Evolutionary conservation across 2,329 filamentous ascomycete species (phyloP).

Genomic region (Alternaria brassicae): DNA sequence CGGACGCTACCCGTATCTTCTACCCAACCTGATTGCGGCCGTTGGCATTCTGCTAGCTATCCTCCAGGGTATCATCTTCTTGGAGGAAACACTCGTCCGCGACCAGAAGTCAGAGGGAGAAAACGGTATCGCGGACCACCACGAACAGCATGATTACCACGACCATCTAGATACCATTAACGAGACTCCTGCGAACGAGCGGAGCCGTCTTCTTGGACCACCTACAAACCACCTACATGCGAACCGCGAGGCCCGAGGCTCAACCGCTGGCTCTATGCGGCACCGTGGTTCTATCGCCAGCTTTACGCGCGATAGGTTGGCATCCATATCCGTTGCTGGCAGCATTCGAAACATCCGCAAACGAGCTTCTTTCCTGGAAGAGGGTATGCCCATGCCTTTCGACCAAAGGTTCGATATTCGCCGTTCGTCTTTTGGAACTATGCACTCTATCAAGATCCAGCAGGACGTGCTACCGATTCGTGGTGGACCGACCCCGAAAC

Average conservation of each 20-base stretch:
- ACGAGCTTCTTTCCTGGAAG: constrained; percentile 47
- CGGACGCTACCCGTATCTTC: constrained; percentile 79
- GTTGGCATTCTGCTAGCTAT: constrained; percentile 79
- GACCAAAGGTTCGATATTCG: constrained; percentile 47
- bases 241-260: constrained; percentile 43
- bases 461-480: constrained; percentile 35
- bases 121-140: constrained; percentile 37
- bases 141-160: constrained; percentile 30
- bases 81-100: constrained; percentile 72
- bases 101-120: constrained; percentile 47
- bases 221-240: constrained; percentile 57
- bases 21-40: constrained; percentile 88
- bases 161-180: constrained; percentile 75
- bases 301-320: constrained; percentile 33
- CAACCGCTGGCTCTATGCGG: constrained; percentile 34
- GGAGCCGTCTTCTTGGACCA: constrained; percentile 63
- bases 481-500: constrained; percentile 20
- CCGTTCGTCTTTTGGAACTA: constrained; percentile 47
- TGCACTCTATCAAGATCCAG: constrained; percentile 45
- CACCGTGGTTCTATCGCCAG: constrained; percentile 36
- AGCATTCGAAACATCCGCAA: constrained; percentile 45
- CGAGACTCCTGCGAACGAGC: constrained; percentile 67
- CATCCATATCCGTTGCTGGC: constrained; percentile 41
- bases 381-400: constrained; percentile 44
- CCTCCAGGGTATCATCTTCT: constrained; percentile 75